These are phyloP conservation scores for Rhizoclosmatium globosum DNA, from an alignment of 192 early-diverging fungal species.

Conservation along the genomic window DNA sequence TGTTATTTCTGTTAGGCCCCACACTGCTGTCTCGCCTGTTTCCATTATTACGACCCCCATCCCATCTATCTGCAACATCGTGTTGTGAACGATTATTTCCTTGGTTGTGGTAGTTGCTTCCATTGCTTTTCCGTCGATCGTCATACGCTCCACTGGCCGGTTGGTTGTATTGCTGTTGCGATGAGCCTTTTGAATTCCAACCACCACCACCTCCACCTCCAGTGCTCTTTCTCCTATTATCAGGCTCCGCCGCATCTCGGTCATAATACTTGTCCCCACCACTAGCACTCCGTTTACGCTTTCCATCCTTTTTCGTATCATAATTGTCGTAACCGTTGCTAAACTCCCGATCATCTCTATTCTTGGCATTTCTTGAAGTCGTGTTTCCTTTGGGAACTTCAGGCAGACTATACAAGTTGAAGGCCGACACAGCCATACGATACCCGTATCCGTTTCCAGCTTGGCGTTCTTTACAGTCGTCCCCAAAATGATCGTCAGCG, in stretches of 20 bases:
- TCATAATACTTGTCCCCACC: background rate
- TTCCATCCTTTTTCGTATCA: background rate
- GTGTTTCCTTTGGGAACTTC: background rate
- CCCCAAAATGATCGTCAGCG: conserved; percentile 17
- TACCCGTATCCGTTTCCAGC: background rate
- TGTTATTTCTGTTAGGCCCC: background rate
- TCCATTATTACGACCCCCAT: background rate
- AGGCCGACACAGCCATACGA: background rate
- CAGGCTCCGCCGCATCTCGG: background rate
- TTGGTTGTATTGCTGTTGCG: no score
- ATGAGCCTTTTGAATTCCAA: background rate
- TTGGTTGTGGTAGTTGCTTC: no score
- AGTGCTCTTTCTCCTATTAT: background rate
- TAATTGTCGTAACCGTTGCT: background rate
- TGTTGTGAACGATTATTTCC: no score
- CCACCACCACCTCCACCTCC: background rate
- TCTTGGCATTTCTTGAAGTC: background rate
- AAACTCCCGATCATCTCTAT: background rate
- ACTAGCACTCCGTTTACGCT: background rate
- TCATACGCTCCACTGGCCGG: no score
- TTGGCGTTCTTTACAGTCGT: background rate
- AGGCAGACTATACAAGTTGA: conserved; percentile 1
- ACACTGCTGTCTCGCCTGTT: background rate
- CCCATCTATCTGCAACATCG: no score
- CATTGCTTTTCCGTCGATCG: no score